Conservation (phyloP, 345 rosid species). For the Gynandropsis gynandra region DNA sequence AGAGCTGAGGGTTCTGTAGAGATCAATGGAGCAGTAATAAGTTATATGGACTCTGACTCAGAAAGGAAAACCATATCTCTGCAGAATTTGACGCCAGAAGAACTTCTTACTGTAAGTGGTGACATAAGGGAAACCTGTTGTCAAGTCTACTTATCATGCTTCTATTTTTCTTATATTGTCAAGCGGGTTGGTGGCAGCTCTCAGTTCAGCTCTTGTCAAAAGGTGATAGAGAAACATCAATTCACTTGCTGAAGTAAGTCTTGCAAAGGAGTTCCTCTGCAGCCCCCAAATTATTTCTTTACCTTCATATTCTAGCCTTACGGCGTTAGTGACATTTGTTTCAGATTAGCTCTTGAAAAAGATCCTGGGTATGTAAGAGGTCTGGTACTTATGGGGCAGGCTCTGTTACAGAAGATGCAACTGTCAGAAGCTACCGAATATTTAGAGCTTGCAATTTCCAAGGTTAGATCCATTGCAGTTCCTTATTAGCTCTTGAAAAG, state of each 20-base stretch:
- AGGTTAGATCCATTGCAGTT: conserved; percentile 36
- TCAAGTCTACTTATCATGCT: conserved; percentile 8
- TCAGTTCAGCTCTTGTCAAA: conserved; percentile 52
- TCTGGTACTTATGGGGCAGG: conserved; percentile 64
- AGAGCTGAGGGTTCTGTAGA: conserved; percentile 20
- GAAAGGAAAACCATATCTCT: conserved; percentile 27
- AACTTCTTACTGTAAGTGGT: conserved; percentile 56
- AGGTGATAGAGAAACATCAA: conserved; percentile 45
- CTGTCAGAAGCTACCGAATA: conserved; percentile 47
- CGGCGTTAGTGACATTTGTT: conserved; percentile 12
- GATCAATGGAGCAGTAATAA: conserved; percentile 21
- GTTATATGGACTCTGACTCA: conserved; percentile 28
- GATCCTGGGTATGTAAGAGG: conserved; percentile 63
- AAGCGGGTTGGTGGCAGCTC: conserved; percentile 45
- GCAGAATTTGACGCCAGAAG: conserved; percentile 45
- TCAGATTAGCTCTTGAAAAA: conserved; percentile 70
- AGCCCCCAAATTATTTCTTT: background rate
- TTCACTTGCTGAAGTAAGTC: conserved; percentile 50
- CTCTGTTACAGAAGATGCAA: conserved; percentile 48
- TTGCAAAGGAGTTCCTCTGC: conserved; percentile 4
- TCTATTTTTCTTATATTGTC: background rate
- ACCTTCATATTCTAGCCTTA: conserved; percentile 8
- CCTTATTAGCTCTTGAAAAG: too few relatives aligned
- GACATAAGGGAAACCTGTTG: conserved; percentile 6
- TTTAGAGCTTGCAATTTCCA: conserved; percentile 69